These are phyloP conservation scores for Aspergillus transmontanensis DNA, from an alignment of 2,329 filamentous ascomycete genomes.

Conservation along the genomic window DNA sequence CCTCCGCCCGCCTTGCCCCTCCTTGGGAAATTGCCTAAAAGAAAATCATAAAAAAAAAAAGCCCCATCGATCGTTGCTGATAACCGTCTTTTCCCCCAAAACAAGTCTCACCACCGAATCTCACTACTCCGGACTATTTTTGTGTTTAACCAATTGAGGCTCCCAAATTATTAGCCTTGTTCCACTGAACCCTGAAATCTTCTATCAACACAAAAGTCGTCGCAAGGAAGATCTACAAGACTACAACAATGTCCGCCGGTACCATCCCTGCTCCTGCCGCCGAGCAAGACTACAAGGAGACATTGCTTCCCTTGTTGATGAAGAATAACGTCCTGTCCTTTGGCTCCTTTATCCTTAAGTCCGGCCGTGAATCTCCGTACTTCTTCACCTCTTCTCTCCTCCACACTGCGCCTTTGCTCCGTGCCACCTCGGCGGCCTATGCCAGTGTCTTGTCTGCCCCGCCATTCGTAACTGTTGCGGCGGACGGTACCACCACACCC, in stretches of 20 bases:
- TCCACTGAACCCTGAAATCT: neutral
- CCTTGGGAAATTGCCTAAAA: constrained; percentile 6
- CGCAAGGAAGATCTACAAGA: constrained; percentile 1
- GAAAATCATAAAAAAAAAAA: constrained; percentile 15
- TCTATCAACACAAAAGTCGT: neutral
- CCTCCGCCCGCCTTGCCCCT: constrained; percentile 26
- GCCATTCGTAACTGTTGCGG: constrained; percentile 41
- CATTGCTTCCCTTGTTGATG: constrained; percentile 22
- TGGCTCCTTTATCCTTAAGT: constrained; percentile 68
- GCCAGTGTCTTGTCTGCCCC: constrained; percentile 62
- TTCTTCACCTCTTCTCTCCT: constrained; percentile 97
- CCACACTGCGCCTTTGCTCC: constrained; percentile 76
- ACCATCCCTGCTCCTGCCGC: constrained; percentile 26
- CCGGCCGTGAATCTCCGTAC: constrained; percentile 85
- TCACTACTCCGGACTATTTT: neutral
- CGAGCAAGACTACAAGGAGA: constrained; percentile 29
- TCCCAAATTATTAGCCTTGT: neutral
- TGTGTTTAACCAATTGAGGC: neutral
- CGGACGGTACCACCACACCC: constrained; percentile 44
- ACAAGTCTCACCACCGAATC: neutral
- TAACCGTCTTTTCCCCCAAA: neutral
- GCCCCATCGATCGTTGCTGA: neutral
- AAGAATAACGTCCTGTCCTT: constrained; percentile 27
- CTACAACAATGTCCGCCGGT: constrained; percentile 26
- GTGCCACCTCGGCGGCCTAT: constrained; percentile 78